These are phyloP conservation scores for Canariomyces notabilis DNA, from an alignment of 2,329 filamentous ascomycete species.

Conservation along the genomic window DNA sequence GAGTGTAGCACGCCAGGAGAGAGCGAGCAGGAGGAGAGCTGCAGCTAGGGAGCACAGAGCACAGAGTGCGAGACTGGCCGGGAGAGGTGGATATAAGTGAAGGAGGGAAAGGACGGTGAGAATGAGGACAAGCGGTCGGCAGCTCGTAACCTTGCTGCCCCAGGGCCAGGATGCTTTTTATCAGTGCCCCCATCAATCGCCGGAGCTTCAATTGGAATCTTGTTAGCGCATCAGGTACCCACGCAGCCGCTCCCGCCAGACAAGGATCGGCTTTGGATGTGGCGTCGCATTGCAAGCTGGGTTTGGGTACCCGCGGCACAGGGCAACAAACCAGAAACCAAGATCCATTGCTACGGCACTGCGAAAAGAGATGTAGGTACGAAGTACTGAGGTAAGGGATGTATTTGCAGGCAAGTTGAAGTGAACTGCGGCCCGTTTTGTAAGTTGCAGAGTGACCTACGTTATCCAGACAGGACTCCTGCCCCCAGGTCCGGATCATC, in stretches of 20 bases:
- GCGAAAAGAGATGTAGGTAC: background rate
- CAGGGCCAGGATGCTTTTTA: conserved; percentile 22
- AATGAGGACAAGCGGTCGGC: conserved; percentile 10
- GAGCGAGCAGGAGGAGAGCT: too few relatives aligned
- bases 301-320: background rate
- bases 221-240: conserved; percentile 26
- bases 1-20: too few relatives aligned
- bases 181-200: conserved; percentile 9
- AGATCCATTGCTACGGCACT: background rate
- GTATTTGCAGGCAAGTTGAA: too few relatives aligned
- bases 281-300: conserved; percentile 9
- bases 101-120: conserved; percentile 1
- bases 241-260: conserved; percentile 8
- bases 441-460: too few relatives aligned
- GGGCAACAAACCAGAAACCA: background rate
- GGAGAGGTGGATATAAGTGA: background rate
- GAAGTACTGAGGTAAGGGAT: too few relatives aligned
- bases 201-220: conserved; percentile 10
- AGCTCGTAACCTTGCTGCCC: conserved; percentile 10
- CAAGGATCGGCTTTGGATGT: conserved; percentile 19
- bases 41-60: too few relatives aligned
- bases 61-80: background rate
- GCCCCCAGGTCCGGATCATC: too few relatives aligned
- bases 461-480: too few relatives aligned
- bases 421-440: too few relatives aligned